Percentiles rank a stretch among this genome's conserved stretches.
phyloP scores from a whole-genome alignment of 225 moss, liverwort and hornwort species.

The Straminergon stramineum region DNA sequence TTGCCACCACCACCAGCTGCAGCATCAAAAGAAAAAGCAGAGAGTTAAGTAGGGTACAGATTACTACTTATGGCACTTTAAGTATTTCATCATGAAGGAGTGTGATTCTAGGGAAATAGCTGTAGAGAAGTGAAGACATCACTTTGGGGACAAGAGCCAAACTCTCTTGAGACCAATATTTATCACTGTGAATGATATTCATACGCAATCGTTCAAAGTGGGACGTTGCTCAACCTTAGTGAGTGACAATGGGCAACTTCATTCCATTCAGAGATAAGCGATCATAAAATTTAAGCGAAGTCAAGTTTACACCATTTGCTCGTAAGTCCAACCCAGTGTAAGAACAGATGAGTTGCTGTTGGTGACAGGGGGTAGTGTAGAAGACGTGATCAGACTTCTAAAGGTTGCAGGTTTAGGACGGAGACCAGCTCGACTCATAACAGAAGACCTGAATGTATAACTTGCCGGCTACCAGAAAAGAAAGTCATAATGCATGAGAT shows the following conservation, averaged over 20 bases:
- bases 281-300: not conserved
- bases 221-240: not conserved
- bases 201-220: not conserved
- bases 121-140: not conserved
- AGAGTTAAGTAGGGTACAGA: not conserved
- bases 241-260: not conserved
- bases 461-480: not conserved
- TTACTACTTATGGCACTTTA: not conserved
- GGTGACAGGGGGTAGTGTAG: not conserved
- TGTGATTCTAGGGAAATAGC: not conserved
- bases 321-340: not conserved
- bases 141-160: not conserved
- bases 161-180: not conserved
- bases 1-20: constrained; percentile 88
- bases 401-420: not conserved
- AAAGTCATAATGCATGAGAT: not conserved
- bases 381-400: not conserved
- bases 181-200: not conserved
- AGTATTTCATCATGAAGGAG: not conserved
- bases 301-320: not conserved
- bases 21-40: not conserved
- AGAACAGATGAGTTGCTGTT: not conserved
- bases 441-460: not conserved
- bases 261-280: not conserved
- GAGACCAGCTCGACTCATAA: not conserved